Conservation (phyloP, 192 early-diverging fungal genomes). For the Podila horticola region DNA sequence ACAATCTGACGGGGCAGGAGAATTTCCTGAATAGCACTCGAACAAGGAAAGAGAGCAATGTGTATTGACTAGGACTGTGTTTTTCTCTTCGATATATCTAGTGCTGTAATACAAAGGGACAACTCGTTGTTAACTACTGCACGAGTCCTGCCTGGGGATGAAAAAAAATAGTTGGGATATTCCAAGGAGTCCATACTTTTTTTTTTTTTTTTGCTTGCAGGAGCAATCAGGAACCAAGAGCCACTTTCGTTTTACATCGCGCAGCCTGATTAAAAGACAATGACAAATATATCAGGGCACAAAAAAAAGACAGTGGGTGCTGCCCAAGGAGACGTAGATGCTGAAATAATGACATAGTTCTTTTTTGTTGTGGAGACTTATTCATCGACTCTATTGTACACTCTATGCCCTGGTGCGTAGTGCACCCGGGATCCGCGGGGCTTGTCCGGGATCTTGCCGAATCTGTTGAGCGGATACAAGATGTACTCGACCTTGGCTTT, state of each 20-base stretch:
- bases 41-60: not conserved
- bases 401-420: slow-evolving; percentile 39
- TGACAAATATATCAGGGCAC: not conserved
- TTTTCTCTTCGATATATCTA: slow-evolving; percentile 37
- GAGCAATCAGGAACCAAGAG: no score
- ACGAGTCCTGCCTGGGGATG: slow-evolving; percentile 92
- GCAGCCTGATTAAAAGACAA: not conserved
- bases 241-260: no score
- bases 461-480: slow-evolving; percentile 75
- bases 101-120: slow-evolving; percentile 86
- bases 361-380: not conserved
- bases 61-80: not conserved
- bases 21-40: no score
- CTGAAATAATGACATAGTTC: not conserved
- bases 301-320: not conserved
- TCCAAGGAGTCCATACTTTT: no score
- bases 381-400: slow-evolving; percentile 34
- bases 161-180: not conserved
- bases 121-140: slow-evolving; percentile 93
- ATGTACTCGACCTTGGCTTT: slow-evolving; percentile 66
- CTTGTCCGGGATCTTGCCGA: slow-evolving; percentile 60
- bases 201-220: no score
- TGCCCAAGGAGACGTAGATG: no score
- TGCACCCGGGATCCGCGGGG: slow-evolving; percentile 20
- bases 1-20: no score